Conservation (phyloP, 2,329 filamentous ascomycete genomes). For the Pezizomycotina sp. region DNA sequence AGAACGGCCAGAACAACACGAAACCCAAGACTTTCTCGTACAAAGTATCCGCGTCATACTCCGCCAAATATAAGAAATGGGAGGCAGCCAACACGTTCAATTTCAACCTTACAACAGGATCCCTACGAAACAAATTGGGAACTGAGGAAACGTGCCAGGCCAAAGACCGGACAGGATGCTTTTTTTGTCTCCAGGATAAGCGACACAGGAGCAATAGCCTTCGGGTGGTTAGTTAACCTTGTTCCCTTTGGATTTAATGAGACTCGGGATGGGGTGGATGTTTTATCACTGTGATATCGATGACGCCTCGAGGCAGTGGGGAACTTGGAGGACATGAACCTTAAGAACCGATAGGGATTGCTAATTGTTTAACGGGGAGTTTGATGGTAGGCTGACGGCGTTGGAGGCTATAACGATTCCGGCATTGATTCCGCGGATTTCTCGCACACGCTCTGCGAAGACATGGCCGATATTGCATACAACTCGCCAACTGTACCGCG, state of each 20-base stretch:
- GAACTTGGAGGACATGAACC: not conserved
- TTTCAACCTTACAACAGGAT: slow-evolving; percentile 45
- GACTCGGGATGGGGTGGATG: not conserved
- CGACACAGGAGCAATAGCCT: slow-evolving; percentile 52
- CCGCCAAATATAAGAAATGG: slow-evolving; percentile 53
- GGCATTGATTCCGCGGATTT: slow-evolving; percentile 91
- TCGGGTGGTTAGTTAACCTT: slow-evolving; percentile 46
- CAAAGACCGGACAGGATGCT: slow-evolving; percentile 79
- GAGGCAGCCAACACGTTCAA: slow-evolving; percentile 55
- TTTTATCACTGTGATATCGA: slow-evolving; percentile 1
- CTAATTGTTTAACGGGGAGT: slow-evolving; percentile 2
- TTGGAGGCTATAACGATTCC: slow-evolving; percentile 86
- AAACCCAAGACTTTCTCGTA: slow-evolving; percentile 40
- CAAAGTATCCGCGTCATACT: slow-evolving; percentile 57
- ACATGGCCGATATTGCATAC: slow-evolving; percentile 68
- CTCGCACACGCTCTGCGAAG: slow-evolving; percentile 79
- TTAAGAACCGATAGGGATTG: not conserved
- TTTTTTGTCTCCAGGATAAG: slow-evolving; percentile 83
- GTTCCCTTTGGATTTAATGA: not conserved
- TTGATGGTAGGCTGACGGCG: slow-evolving; percentile 60
- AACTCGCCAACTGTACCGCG: slow-evolving; percentile 34
- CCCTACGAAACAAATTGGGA: slow-evolving; percentile 35
- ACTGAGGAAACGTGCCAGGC: slow-evolving; percentile 42
- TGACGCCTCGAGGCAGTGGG: slow-evolving; percentile 1
- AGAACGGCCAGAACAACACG: no score